Percentiles rank a stretch among this genome's conserved stretches.
These are phyloP conservation scores for Tolypocladium paradoxum DNA, from an alignment of 2,329 filamentous ascomycete species.

Conservation along the genomic window DNA sequence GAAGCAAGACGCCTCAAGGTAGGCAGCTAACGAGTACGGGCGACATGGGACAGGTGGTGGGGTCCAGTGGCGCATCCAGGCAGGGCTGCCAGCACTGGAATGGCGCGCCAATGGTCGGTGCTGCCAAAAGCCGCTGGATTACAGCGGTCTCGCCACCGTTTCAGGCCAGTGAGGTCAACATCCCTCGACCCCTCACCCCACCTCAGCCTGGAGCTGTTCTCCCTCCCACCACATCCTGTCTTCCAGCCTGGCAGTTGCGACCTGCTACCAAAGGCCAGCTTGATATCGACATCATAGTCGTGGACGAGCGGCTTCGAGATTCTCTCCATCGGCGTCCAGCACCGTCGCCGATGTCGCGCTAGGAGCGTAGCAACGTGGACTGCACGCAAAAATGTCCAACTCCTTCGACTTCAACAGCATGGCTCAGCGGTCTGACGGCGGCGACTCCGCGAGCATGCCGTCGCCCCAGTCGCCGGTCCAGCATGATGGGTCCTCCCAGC, in stretches of 20 bases:
- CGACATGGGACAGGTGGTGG: too few species aligned
- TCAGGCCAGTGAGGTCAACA: background rate
- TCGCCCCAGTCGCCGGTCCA: conserved; percentile 13
- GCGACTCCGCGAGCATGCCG: conserved; percentile 10
- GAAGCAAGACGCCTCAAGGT: background rate
- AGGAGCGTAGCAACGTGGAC: background rate
- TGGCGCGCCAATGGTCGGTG: background rate
- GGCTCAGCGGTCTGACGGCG: conserved; percentile 6
- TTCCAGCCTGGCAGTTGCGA: background rate
- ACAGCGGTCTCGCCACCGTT: background rate
- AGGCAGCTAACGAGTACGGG: too few species aligned
- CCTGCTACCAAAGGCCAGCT: background rate
- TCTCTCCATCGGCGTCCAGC: background rate
- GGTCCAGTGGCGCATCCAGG: background rate
- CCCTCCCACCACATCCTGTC: background rate
- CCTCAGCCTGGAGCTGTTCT: background rate
- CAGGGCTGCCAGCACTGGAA: background rate
- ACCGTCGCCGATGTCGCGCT: background rate
- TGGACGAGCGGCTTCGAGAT: background rate
- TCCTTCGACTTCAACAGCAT: conserved; percentile 14
- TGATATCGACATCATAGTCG: background rate
- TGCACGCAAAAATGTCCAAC: conserved; percentile 1
- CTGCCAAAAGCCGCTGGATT: background rate
- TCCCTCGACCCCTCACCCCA: background rate
- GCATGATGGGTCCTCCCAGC: conserved; percentile 8